Evolutionary conservation across 306 rosid species (phyloP).

Genomic region (Datisca glomerata): DNA sequence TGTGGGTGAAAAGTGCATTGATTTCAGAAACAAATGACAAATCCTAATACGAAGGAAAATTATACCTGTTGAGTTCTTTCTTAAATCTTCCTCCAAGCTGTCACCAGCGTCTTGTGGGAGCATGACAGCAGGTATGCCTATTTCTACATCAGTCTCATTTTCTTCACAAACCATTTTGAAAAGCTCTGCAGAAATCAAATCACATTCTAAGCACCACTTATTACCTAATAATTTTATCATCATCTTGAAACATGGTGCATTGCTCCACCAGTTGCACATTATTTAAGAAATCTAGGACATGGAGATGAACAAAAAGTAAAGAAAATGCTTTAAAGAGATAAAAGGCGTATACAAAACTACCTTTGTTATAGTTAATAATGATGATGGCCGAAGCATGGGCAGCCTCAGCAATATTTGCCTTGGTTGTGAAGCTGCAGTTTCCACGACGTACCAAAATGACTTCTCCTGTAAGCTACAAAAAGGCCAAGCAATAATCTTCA

Average conservation of each 20-base stretch:
- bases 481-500: conserved; percentile 26
- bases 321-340: conserved; percentile 10
- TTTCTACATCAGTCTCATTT: conserved; percentile 56
- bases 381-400: conserved; percentile 90
- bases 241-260: neutral
- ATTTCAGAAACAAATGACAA: neutral
- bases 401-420: conserved; percentile 81
- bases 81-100: conserved; percentile 45
- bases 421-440: conserved; percentile 82
- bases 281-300: neutral
- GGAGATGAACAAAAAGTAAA: conserved; percentile 4
- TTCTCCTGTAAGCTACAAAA: conserved; percentile 64
- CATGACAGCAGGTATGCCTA: conserved; percentile 91
- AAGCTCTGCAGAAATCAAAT: conserved; percentile 49
- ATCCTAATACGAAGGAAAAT: neutral
- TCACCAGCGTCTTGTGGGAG: conserved; percentile 84
- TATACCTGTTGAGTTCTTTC: conserved; percentile 48
- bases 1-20: conserved; percentile 10
- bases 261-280: neutral
- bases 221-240: neutral
- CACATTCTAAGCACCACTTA: neutral
- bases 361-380: conserved; percentile 70
- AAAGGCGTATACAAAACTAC: conserved; percentile 24
- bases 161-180: conserved; percentile 96
- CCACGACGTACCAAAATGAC: conserved; percentile 87